Percentiles rank a stretch among this genome's conserved stretches.
Evolutionary conservation across 2,329 filamentous ascomycete genomes (phyloP).

Genomic region (Didymella exigua): DNA sequence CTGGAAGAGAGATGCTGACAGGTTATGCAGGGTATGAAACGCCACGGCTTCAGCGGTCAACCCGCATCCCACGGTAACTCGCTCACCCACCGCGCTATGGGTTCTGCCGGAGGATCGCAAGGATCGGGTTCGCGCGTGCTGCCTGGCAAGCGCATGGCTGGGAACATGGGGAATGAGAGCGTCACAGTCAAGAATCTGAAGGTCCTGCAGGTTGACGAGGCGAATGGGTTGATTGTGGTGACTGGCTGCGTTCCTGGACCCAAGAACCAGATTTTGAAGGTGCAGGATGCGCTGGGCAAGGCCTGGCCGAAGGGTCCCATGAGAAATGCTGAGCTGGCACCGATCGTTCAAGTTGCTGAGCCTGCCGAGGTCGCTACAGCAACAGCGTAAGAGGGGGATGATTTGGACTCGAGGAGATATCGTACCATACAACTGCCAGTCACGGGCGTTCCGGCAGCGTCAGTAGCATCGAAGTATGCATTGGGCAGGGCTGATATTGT

Average conservation of each 20-base stretch:
- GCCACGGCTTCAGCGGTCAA: conserved; percentile 87
- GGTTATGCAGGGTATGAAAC: conserved; percentile 78
- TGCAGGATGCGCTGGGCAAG: conserved; percentile 93
- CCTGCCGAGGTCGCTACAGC: conserved; percentile 20
- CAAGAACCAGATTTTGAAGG: conserved; percentile 80
- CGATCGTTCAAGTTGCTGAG: conserved; percentile 15
- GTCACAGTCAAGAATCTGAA: conserved; percentile 91
- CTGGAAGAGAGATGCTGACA: conserved; percentile 7
- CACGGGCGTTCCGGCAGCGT: not conserved
- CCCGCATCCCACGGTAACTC: conserved; percentile 94
- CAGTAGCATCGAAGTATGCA: not conserved
- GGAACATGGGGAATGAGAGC: conserved; percentile 88
- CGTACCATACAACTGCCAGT: conserved; percentile 1
- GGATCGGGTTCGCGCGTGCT: conserved; percentile 90
- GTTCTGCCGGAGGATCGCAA: conserved; percentile 86
- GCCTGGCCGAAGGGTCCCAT: conserved; percentile 65
- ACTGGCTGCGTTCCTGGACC: conserved; percentile 85
- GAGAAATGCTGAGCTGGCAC: conserved; percentile 30
- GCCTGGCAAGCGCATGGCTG: conserved; percentile 97
- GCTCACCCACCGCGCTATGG: conserved; percentile 89
- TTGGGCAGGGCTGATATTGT: conserved; percentile 4
- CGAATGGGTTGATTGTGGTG: conserved; percentile 86
- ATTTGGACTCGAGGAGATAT: not conserved
- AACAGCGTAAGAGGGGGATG: not conserved
- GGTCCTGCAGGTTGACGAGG: conserved; percentile 84